These are phyloP conservation scores for Sporothrix euskadiensis DNA, from an alignment of 2,329 filamentous ascomycete genomes.

Conservation along the genomic window DNA sequence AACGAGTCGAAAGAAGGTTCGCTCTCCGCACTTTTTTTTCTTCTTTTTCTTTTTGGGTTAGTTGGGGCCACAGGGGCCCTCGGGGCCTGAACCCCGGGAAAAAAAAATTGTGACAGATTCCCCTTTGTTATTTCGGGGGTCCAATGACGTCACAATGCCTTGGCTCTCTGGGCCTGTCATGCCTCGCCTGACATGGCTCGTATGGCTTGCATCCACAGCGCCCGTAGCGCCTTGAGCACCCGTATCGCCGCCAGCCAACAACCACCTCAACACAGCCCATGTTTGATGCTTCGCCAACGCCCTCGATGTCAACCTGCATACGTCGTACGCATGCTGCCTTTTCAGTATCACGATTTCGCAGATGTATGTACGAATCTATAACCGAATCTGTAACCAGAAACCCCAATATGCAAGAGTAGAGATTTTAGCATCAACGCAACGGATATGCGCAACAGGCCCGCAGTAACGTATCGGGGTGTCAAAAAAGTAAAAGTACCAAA, in stretches of 20 bases:
- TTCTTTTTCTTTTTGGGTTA: too few species aligned
- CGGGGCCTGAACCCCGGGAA: not conserved
- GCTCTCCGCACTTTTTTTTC: not conserved
- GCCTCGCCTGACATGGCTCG: too few species aligned
- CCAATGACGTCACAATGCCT: conserved; percentile 6
- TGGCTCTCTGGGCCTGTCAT: not conserved
- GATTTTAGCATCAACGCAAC: not conserved
- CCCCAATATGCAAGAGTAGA: not conserved
- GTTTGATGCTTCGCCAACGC: not conserved
- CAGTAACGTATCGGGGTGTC: not conserved
- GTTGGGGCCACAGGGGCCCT: not conserved
- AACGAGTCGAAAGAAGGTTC: not conserved
- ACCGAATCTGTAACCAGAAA: too few species aligned
- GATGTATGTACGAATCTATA: not conserved
- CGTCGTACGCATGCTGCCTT: not conserved
- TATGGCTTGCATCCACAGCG: too few species aligned
- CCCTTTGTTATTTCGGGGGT: not conserved
- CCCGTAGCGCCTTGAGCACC: too few species aligned
- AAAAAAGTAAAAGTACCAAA: not conserved
- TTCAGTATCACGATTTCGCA: not conserved
- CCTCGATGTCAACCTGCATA: not conserved
- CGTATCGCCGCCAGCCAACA: not conserved
- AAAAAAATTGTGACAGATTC: not conserved
- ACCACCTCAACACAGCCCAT: not conserved
- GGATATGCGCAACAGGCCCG: not conserved